Conservation (phyloP, 2,329 filamentous ascomycete genomes). For the Blastomyces percursus region DNA sequence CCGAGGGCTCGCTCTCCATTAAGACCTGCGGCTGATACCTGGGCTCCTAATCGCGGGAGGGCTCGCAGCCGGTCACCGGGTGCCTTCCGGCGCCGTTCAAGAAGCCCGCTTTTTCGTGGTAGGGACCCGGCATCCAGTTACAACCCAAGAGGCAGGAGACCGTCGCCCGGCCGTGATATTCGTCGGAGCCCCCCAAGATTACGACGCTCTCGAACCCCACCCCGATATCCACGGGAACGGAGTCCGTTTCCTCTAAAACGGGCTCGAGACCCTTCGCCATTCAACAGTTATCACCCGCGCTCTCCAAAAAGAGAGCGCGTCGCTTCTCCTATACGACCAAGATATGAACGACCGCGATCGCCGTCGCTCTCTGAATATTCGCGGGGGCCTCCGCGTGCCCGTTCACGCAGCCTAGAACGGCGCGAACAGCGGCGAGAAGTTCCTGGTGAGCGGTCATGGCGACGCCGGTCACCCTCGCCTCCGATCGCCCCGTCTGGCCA, state of each 20-base stretch:
- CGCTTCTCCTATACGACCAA: slow-evolving; percentile 20
- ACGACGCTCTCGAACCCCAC: slow-evolving; percentile 32
- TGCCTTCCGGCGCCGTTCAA: slow-evolving; percentile 32
- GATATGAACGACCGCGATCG: slow-evolving; percentile 31
- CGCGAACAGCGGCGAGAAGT: slow-evolving; percentile 41
- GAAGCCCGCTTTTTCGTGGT: slow-evolving; percentile 30
- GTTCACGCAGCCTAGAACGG: slow-evolving; percentile 45
- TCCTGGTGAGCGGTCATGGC: slow-evolving; percentile 40
- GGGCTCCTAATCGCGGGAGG: slow-evolving; percentile 28
- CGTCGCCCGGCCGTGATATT: slow-evolving; percentile 32
- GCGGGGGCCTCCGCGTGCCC: slow-evolving; percentile 32
- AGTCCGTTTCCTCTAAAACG: slow-evolving; percentile 25
- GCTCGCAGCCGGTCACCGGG: slow-evolving; percentile 35
- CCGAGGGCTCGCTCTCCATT: slow-evolving; percentile 28
- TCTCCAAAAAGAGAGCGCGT: slow-evolving; percentile 26
- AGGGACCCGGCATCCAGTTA: slow-evolving; percentile 26
- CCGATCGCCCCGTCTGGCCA: slow-evolving; percentile 35
- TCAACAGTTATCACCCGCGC: slow-evolving; percentile 22
- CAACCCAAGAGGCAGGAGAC: slow-evolving; percentile 28
- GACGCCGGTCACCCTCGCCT: slow-evolving; percentile 45
- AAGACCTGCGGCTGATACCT: slow-evolving; percentile 31
- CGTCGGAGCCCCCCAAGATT: slow-evolving; percentile 29
- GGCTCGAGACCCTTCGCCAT: slow-evolving; percentile 28
- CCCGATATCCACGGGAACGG: slow-evolving; percentile 23
- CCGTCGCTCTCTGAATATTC: slow-evolving; percentile 30